Evolutionary conservation across 2,329 filamentous ascomycete genomes (phyloP).

Genomic region (Sclerotinia trifoliorum): DNA sequence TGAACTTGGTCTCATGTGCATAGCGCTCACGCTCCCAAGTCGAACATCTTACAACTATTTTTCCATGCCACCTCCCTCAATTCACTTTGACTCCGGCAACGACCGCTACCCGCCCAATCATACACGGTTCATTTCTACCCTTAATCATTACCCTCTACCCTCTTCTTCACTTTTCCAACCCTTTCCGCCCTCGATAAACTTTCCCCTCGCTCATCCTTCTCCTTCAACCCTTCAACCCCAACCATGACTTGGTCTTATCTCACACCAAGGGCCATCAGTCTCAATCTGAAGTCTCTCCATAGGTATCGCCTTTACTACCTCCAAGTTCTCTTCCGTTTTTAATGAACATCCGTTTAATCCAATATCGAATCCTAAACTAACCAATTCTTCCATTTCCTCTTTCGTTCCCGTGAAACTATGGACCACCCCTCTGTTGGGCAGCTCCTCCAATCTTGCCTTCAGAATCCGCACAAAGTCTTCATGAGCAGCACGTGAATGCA

Average conservation of each 20-base stretch:
- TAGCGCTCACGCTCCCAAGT: constrained; percentile 52
- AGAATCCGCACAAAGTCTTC: constrained; percentile 78
- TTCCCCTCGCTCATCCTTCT: constrained; percentile 24
- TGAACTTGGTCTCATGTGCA: neutral
- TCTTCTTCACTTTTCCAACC: constrained; percentile 84
- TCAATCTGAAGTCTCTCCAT: constrained; percentile 86
- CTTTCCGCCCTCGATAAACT: constrained; percentile 33
- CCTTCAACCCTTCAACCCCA: constrained; percentile 35
- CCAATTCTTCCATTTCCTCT: constrained; percentile 78
- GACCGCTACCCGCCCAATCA: constrained; percentile 82
- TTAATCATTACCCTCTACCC: constrained; percentile 87
- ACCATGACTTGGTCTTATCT: constrained; percentile 85
- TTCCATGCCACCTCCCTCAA: constrained; percentile 83
- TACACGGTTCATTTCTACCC: constrained; percentile 88
- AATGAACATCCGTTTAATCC: constrained; percentile 97
- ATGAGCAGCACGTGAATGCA: constrained; percentile 87
- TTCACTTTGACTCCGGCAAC: constrained; percentile 86
- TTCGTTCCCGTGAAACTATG: constrained; percentile 91
- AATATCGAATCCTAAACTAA: constrained; percentile 79
- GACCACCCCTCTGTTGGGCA: constrained; percentile 78
- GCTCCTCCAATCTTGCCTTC: constrained; percentile 57
- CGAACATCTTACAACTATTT: constrained; percentile 80
- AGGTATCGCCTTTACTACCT: constrained; percentile 75
- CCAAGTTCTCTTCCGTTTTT: constrained; percentile 89
- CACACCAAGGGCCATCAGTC: constrained; percentile 97